Conservation (phyloP, 2,329 filamentous ascomycete species). For the Cytospora piceicola region DNA sequence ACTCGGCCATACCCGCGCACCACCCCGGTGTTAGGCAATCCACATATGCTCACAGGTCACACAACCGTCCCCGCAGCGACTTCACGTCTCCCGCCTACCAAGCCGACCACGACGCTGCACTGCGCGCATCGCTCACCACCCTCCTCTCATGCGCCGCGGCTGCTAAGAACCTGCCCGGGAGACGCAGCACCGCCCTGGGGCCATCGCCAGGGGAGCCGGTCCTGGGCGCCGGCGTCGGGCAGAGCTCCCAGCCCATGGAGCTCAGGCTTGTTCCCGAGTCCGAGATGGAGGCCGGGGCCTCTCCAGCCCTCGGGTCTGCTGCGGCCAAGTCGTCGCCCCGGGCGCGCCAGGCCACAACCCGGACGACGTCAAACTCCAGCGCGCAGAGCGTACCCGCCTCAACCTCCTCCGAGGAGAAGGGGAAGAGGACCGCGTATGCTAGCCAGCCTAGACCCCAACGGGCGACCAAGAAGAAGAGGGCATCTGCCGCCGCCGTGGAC, state of each 20-base stretch:
- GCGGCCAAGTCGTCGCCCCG: slow-evolving; percentile 31
- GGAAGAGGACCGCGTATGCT: slow-evolving; percentile 51
- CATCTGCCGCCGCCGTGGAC: slow-evolving; percentile 42
- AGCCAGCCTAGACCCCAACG: slow-evolving; percentile 45
- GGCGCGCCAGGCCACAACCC: slow-evolving; percentile 23
- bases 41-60: slow-evolving; percentile 53
- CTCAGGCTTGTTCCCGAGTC: slow-evolving; percentile 64
- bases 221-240: slow-evolving; percentile 46
- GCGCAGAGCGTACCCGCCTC: slow-evolving; percentile 37
- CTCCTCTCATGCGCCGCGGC: slow-evolving; percentile 93
- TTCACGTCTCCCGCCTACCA: slow-evolving; percentile 76
- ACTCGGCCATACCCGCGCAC: slow-evolving; percentile 49
- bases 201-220: slow-evolving; percentile 37
- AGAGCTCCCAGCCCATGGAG: slow-evolving; percentile 59
- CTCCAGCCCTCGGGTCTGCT: slow-evolving; percentile 33
- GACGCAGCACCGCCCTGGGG: slow-evolving; percentile 45
- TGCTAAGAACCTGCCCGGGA: slow-evolving; percentile 78
- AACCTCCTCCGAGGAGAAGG: slow-evolving; percentile 46
- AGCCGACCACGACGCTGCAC: slow-evolving; percentile 88
- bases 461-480: slow-evolving; percentile 64
- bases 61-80: slow-evolving; percentile 56
- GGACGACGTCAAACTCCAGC: slow-evolving; percentile 39
- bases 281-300: slow-evolving; percentile 53
- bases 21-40: slow-evolving; percentile 41
- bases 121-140: slow-evolving; percentile 92